These are phyloP conservation scores for Kwoniella europaea DNA, from an alignment of 768 basidiomycete species.

Conservation along the genomic window DNA sequence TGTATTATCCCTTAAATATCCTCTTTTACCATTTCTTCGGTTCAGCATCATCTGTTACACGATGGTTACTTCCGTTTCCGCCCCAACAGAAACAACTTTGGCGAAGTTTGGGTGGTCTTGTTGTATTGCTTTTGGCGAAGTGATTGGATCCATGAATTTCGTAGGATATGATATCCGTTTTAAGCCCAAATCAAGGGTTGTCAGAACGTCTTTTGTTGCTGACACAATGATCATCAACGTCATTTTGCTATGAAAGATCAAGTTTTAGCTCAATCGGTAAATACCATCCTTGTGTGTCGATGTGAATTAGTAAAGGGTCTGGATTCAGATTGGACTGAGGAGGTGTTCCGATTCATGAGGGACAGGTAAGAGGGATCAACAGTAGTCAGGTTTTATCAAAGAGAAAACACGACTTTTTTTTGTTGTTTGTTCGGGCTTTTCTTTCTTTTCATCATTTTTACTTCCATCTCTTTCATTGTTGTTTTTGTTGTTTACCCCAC, in stretches of 20 bases:
- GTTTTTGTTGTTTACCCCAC: background rate
- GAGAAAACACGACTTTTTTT: background rate
- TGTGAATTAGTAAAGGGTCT: slow-evolving; percentile 8
- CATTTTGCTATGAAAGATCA: background rate
- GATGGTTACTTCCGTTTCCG: background rate
- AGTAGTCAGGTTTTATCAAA: background rate
- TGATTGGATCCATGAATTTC: background rate
- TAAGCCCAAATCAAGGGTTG: slow-evolving; percentile 3
- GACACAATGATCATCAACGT: background rate
- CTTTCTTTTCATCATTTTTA: background rate
- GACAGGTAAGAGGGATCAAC: slow-evolving; percentile 4
- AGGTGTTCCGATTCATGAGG: background rate
- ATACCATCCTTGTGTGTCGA: slow-evolving; percentile 4
- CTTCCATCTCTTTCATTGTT: background rate
- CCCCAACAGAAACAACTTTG: slow-evolving; percentile 9
- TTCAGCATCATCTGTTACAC: background rate
- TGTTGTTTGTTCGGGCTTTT: background rate
- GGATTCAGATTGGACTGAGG: background rate
- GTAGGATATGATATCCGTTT: background rate
- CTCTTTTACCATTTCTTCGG: background rate
- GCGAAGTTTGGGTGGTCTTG: background rate
- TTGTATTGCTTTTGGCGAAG: slow-evolving; percentile 8
- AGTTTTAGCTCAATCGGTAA: background rate
- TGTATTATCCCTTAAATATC: background rate
- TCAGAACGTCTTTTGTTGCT: background rate